Conservation (phyloP, 139 green algal genomes). For the Chlorella vulgaris region DNA sequence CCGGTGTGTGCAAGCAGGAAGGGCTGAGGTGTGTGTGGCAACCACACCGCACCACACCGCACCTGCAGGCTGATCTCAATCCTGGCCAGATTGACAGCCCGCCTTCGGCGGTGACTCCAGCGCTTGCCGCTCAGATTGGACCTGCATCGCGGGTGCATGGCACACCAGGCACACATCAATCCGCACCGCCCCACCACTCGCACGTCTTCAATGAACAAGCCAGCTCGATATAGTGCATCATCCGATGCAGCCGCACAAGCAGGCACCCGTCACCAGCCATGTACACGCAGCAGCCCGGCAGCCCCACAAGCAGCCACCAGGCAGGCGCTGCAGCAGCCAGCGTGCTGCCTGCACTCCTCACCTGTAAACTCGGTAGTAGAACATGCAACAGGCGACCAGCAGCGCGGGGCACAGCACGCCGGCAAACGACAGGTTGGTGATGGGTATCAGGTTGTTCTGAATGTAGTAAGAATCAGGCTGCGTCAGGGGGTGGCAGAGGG, state of each 20-base stretch:
- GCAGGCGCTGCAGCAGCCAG: no score
- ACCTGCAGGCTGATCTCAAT: conserved; percentile 24
- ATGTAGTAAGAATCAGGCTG: background rate
- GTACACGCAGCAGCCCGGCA: no score
- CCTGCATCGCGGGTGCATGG: no score
- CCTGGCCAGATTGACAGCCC: background rate
- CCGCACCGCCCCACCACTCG: no score
- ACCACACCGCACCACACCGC: background rate
- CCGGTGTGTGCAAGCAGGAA: background rate
- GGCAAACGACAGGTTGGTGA: conserved; percentile 25
- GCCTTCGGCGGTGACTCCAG: conserved; percentile 25
- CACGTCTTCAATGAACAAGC: no score
- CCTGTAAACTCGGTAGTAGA: conserved; percentile 17
- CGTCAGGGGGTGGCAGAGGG: background rate
- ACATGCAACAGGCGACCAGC: background rate
- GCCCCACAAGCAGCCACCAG: no score
- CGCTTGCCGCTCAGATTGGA: conserved; percentile 29
- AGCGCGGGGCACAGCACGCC: background rate
- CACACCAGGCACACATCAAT: no score
- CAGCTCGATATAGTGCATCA: no score
- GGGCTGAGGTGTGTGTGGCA: background rate
- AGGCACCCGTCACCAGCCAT: no score
- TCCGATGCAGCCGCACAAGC: no score
- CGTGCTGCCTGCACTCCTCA: no score
- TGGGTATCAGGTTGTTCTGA: background rate